Percentiles rank a stretch among this genome's conserved stretches.
Conservation (phyloP, 768 basidiomycete species). For the Xanthoconium purpureum region DNA sequence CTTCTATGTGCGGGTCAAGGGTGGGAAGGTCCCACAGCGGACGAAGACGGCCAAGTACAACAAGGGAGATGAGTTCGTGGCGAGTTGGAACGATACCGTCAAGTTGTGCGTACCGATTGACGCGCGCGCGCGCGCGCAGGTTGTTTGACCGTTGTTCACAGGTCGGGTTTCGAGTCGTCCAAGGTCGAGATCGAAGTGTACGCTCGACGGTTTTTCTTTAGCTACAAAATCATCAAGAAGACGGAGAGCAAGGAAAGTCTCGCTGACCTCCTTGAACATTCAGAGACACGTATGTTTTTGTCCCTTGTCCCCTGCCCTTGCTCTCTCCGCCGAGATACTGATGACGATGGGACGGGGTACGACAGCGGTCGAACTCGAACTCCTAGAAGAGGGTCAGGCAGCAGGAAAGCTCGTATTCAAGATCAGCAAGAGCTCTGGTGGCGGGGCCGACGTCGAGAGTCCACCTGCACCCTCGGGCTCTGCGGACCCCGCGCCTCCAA, state of each 20-base stretch:
- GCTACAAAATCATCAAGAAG: slow-evolving; percentile 33
- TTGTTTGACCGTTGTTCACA: neutral
- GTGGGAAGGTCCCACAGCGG: slow-evolving; percentile 25
- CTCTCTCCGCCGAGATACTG: neutral
- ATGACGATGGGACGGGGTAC: neutral
- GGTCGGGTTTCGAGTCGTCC: slow-evolving; percentile 32
- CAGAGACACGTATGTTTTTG: slow-evolving; percentile 25
- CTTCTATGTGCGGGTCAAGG: slow-evolving; percentile 30
- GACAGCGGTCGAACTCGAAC: slow-evolving; percentile 30
- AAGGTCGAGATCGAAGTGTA: slow-evolving; percentile 34
- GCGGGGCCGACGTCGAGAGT: neutral
- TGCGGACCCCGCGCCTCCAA: neutral
- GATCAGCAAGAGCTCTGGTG: slow-evolving; percentile 19
- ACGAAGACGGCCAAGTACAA: slow-evolving; percentile 28
- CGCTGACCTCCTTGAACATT: slow-evolving; percentile 32
- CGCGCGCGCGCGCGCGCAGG: neutral
- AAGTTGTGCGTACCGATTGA: slow-evolving; percentile 21
- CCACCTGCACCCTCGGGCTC: neutral
- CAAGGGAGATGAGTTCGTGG: slow-evolving; percentile 29
- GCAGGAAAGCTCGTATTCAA: slow-evolving; percentile 29
- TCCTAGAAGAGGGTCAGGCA: slow-evolving; percentile 31
- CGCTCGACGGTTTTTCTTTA: slow-evolving; percentile 32
- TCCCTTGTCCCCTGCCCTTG: neutral
- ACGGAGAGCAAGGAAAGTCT: slow-evolving; percentile 33
- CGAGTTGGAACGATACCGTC: slow-evolving; percentile 27